Evolutionary conservation across 164 flowering plant genomes (phyloP), one percentile per base, ranked within the genome.

Genomic region (Tetrastigma voinierianum): DNA sequence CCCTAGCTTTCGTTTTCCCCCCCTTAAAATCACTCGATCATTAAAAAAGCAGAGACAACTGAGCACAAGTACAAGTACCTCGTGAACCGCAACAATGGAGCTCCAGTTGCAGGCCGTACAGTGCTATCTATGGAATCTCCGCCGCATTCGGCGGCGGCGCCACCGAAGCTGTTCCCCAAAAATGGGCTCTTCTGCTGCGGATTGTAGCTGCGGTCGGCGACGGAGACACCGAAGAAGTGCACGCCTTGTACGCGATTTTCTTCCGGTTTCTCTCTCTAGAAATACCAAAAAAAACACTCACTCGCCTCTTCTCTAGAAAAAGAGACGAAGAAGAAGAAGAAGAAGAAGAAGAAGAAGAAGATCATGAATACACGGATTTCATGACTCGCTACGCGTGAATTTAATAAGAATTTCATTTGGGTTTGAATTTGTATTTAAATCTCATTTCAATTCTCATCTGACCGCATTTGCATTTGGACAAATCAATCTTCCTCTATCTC

Each of bases 401-500:
- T 83, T 80, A 78, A 70, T 70, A 69, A 40, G 67, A 73, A 72
- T 72, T 67, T 82, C 68, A 75, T 80, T 76, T 80, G 24, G 21
- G 9, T 32, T 32, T 49, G 17, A 59, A 62, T 75, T 67, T 74
- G 68, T 43, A 74, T 77, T 77, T 74, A 24, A 57, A 3, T 0
- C 59, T 76, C 68, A 81, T 84, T 84, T 80, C 73, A 72, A 73
- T 80, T 87, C n/a, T 83, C 83, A 81, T 86, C 86, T 87, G 60
- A 3, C 86, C 59, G 64, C 83, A 84, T 80, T 77, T 81, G 24
- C 2, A 40, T 57, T 43, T 40, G 10, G 24, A 13, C 46, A 10
- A 32, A n/a, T 54, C 78, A 46, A 19, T 59, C 23, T 45, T 59
- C 81, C 81, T 60, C 52, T 63, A 75, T 77, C 77, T 57, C 75